Base-by-base conservation (phyloP, 306 rosid genomes). In the Prunus davidiana region DNA sequence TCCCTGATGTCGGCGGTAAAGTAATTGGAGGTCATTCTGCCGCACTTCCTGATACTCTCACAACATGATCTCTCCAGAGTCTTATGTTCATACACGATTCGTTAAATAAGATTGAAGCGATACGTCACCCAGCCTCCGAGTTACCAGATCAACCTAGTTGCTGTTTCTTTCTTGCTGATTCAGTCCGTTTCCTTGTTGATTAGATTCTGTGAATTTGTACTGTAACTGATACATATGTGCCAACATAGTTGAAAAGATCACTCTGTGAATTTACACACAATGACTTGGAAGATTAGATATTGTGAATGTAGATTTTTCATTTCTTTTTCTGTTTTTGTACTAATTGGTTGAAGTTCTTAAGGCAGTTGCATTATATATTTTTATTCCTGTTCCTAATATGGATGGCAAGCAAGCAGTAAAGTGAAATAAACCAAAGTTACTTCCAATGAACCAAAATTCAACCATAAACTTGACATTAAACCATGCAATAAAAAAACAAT, bases 1-100 rank as follows among this genome's bases (percentile, higher is more conserved):
- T 96, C 87, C 98, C 89, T 11, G 98, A 96, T 56, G 86, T 91
- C 19, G 98, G 98, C 6, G 99, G 98, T 57, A 92, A 78, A 83
- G 80, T 96, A 27, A 45, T 87, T 47, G 98, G 99, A 60, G 9
- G 67, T 79, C 85, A 69, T 66, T 85, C 96, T 6, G 5, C 75
- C 1, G 1, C 78, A n/a, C 76, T 95, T 67, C 99, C 98, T 16
- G 98, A 95, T 80, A 74, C 81, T 41, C 64, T 95, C 72, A 95
- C 98, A 41, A 92, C 99, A 3, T 95, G 83, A 67, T 77, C 38
- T n/a, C 60, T 12, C 4, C 6, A n/a, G 19, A 46, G 19, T 45
- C 46, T 11, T 41, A 38, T 73, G 77, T 58, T 58, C 57, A 43
- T 43, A 73, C 19, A 12, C 8, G 14, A 10, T 11, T 60, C 3